Evolutionary conservation across 768 basidiomycete genomes (phyloP).

Genomic region (Clathrus columnatus): DNA sequence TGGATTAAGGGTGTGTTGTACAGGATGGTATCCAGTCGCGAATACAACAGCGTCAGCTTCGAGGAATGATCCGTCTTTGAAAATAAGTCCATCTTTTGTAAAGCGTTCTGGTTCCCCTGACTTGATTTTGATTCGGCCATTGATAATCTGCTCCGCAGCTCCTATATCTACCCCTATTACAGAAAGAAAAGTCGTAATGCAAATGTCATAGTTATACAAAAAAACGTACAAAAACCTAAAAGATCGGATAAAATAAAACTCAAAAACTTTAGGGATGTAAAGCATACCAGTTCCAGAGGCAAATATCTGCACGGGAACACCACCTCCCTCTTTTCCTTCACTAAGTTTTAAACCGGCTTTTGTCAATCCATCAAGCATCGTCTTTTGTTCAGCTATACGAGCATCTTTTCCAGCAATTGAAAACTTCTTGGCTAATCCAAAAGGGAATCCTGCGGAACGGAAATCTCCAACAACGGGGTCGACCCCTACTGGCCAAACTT

Average conservation of each 20-base stretch:
- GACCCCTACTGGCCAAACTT: neutral
- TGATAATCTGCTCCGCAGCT: conserved; percentile 8
- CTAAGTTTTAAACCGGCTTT: conserved; percentile 31
- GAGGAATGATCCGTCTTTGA: conserved; percentile 12
- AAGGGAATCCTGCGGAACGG: neutral
- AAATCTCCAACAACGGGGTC: conserved; percentile 1
- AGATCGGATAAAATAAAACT: neutral
- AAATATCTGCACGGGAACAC: conserved; percentile 21
- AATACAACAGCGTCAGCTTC: conserved; percentile 13
- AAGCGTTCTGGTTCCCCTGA: conserved; percentile 7
- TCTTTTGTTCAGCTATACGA: conserved; percentile 20
- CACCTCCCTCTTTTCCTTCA: conserved; percentile 27
- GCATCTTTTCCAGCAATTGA: conserved; percentile 11
- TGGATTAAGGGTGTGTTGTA: conserved; percentile 22
- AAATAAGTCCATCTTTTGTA: neutral
- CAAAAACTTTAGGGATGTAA: too few relatives aligned
- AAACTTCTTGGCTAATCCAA: neutral
- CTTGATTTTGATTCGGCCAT: conserved; percentile 11
- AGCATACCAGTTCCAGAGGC: conserved; percentile 27
- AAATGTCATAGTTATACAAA: neutral
- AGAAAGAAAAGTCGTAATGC: too few relatives aligned
- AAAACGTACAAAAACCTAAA: conserved; percentile 2
- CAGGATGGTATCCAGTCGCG: conserved; percentile 26
- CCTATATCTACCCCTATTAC: conserved; percentile 11
- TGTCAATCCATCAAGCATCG: conserved; percentile 26